Conservation (phyloP, 2,329 filamentous ascomycete species). For the Coniochaeta sp. region DNA sequence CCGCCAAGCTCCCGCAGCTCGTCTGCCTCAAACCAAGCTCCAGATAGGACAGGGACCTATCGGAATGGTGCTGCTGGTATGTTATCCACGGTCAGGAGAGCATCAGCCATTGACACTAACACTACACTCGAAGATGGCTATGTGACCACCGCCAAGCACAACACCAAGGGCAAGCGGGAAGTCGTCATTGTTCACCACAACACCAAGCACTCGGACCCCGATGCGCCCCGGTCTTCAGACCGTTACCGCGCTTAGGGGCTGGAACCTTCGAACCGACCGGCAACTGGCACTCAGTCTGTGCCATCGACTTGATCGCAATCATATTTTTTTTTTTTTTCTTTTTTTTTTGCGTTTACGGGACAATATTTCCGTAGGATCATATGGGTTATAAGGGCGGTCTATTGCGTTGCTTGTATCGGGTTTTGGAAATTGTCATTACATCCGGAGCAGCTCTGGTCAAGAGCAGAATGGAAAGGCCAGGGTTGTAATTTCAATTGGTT, state of each 20-base stretch:
- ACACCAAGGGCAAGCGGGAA: neutral
- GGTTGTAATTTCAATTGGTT: neutral
- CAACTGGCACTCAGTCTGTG: neutral
- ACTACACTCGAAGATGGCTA: neutral
- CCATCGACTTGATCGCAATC: neutral
- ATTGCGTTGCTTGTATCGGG: neutral
- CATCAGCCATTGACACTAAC: neutral
- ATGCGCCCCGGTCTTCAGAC: neutral
- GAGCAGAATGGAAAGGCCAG: neutral
- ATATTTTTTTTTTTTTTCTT: too few relatives aligned
- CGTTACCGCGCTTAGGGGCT: neutral
- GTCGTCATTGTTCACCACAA: neutral
- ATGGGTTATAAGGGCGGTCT: neutral
- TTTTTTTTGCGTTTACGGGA: neutral
- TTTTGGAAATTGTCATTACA: neutral
- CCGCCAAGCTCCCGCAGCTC: neutral
- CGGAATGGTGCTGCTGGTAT: neutral
- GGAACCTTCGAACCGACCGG: neutral
- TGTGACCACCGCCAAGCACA: neutral
- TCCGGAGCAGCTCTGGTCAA: neutral
- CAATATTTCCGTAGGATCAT: neutral
- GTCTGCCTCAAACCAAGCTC: neutral
- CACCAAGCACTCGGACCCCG: neutral
- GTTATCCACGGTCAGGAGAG: neutral
- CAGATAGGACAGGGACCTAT: neutral